Evolutionary conservation across 768 basidiomycete genomes (phyloP).

Genomic region (Termitomyces sp.): DNA sequence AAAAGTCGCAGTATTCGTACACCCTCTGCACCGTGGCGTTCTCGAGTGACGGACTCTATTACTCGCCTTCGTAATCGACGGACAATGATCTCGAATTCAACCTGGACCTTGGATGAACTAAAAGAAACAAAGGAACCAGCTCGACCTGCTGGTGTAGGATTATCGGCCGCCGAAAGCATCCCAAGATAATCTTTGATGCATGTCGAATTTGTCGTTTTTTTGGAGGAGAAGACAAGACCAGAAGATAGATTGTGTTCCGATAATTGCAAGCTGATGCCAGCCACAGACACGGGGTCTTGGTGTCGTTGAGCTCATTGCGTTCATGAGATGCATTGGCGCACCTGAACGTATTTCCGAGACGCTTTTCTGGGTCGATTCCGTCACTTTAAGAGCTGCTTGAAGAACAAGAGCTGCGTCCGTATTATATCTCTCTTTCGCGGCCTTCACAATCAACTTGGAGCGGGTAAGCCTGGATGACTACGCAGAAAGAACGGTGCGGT

Average conservation of each 20-base stretch:
- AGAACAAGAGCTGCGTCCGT: conserved; percentile 66
- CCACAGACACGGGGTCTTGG: conserved; percentile 61
- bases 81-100: conserved; percentile 75
- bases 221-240: conserved; percentile 52
- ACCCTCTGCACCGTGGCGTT: conserved; percentile 79
- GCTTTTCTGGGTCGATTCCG: conserved; percentile 57
- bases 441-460: conserved; percentile 67
- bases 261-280: conserved; percentile 59
- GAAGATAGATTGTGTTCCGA: conserved; percentile 57
- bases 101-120: conserved; percentile 64
- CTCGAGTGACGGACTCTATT: conserved; percentile 73
- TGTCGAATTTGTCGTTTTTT: conserved; percentile 52
- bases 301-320: neutral
- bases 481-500: neutral
- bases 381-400: conserved; percentile 63
- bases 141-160: conserved; percentile 69
- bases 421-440: conserved; percentile 80
- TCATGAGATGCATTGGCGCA: conserved; percentile 18
- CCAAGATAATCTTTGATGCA: conserved; percentile 79
- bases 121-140: conserved; percentile 70
- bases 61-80: conserved; percentile 63
- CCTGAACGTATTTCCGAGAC: conserved; percentile 64
- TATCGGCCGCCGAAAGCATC: conserved; percentile 76
- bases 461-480: conserved; percentile 7
- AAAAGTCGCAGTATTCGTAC: conserved; percentile 79